These are phyloP conservation scores for Rauvolfia tetraphylla DNA, from an alignment of 257 asterid species.

Conservation along the genomic window DNA sequence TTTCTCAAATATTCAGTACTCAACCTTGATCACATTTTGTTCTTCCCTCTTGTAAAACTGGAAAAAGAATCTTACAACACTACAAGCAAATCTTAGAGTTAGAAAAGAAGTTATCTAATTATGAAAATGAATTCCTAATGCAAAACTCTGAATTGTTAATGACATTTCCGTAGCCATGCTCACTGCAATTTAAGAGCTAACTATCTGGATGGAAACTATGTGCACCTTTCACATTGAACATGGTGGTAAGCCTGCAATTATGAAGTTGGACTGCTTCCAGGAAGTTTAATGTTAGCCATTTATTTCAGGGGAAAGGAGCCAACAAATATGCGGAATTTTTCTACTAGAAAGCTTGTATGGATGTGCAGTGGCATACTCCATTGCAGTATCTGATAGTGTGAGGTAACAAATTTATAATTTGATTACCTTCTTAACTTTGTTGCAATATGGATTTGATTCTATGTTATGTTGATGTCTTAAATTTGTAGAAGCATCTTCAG, in stretches of 20 bases:
- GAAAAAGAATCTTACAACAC: neutral
- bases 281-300: neutral
- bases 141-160: neutral
- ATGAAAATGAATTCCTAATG: neutral
- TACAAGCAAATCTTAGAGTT: neutral
- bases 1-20: neutral
- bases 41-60: too few relatives aligned
- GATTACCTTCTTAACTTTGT: neutral
- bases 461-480: neutral
- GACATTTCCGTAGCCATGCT: neutral
- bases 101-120: neutral
- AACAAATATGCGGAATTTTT: conserved; percentile 32
- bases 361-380: conserved; percentile 42
- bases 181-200: neutral
- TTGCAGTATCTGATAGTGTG: conserved; percentile 29
- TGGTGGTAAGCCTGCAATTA: neutral
- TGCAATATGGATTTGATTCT: neutral
- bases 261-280: neutral
- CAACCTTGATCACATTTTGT: too few relatives aligned
- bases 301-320: conserved; percentile 33
- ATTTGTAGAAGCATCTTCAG: neutral
- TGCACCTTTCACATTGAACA: neutral
- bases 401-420: conserved; percentile 4
- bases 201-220: neutral
- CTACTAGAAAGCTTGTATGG: conserved; percentile 38